A percentile compares a stretch with the other conserved stretches of the same genome.
Evolutionary conservation across 768 basidiomycete species (phyloP).

Genomic region (Agaricus subrufescens): DNA sequence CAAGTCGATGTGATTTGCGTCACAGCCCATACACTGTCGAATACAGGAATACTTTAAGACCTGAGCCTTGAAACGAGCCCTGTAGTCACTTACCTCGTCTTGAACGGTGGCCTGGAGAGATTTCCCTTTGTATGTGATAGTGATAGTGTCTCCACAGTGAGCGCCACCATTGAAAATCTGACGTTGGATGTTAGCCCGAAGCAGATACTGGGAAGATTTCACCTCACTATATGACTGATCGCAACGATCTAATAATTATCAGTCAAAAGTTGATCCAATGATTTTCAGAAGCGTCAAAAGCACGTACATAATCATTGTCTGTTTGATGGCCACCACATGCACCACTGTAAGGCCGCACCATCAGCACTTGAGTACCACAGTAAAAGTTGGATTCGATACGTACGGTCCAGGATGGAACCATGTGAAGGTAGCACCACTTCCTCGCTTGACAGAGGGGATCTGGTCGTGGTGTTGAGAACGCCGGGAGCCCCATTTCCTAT

Average conservation of each 20-base stretch:
- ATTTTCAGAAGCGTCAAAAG: not conserved
- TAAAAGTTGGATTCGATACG: constrained; percentile 7
- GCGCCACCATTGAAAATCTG: constrained; percentile 36
- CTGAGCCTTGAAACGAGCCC: not conserved
- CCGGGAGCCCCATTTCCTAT: constrained; percentile 7
- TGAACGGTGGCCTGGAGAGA: constrained; percentile 35
- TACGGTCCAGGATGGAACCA: constrained; percentile 24
- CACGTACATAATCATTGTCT: constrained; percentile 27
- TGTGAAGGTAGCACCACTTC: constrained; percentile 18
- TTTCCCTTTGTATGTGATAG: constrained; percentile 33
- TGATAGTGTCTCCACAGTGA: constrained; percentile 42
- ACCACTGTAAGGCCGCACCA: constrained; percentile 24
- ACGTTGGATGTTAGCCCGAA: not conserved
- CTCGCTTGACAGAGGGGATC: not conserved
- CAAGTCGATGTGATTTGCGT: constrained; percentile 38
- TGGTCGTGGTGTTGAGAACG: constrained; percentile 12
- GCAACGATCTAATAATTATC: constrained; percentile 35
- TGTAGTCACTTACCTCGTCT: constrained; percentile 33
- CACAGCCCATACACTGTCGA: constrained; percentile 36
- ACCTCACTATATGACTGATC: constrained; percentile 31
- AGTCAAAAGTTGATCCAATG: not conserved
- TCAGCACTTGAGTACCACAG: not conserved
- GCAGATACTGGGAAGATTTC: not conserved
- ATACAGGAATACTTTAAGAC: not conserved
- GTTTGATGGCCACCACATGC: constrained; percentile 32